Evolutionary conservation across 495 filamentous ascomycete genomes (phyloP), one percentile per base, ranked within the genome.

Genomic region (Daldinia decipiens): DNA sequence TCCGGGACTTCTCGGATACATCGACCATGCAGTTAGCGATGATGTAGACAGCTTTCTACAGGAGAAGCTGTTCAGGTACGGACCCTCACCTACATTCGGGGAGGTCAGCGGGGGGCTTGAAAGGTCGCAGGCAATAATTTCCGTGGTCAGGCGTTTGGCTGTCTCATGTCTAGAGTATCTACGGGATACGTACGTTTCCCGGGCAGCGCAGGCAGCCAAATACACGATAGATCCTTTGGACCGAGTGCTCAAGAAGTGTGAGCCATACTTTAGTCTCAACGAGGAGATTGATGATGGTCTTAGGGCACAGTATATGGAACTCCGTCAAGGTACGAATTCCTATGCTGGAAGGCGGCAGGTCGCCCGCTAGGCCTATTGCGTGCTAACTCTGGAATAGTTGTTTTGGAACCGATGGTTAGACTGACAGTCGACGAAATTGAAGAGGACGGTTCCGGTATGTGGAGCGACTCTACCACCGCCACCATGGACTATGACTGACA

Each of bases 1-100:
- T 1, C 92, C 92, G 7, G 84, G 87, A 2, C 74, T 95, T 27
- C 82, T 93, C 19, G 86, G 86, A 50, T 91, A 90, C 69, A 84
- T 79, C 17, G 89, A 92, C 43, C 77, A 78, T 12, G 62, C 74
- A 3, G 83, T 92, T 26, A 86, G 87, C 24, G 76, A 79, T 15
- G 79, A 81, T 31, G 87, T 88, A 1, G 82, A 89, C 55, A 80
- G 80, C 4, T 79, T 91, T 54, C 73, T 92, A 36, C 81, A 84
- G 31, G 79, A 85, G 8, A 82, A 86, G 51, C 63, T 92, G 26
- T 89, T 93, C 71, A 77, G 78, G 39, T 71, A 82, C 55, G 76
- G 78, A 7, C 67, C 75, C 6, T 67, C 77, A 17, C 72, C 78
- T 5, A 55, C 38, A 5, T 73, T 77, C 43, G 76, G 73, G 1